phyloP scores from a whole-genome alignment of 345 rosid species.

The Turritis glabra region DNA sequence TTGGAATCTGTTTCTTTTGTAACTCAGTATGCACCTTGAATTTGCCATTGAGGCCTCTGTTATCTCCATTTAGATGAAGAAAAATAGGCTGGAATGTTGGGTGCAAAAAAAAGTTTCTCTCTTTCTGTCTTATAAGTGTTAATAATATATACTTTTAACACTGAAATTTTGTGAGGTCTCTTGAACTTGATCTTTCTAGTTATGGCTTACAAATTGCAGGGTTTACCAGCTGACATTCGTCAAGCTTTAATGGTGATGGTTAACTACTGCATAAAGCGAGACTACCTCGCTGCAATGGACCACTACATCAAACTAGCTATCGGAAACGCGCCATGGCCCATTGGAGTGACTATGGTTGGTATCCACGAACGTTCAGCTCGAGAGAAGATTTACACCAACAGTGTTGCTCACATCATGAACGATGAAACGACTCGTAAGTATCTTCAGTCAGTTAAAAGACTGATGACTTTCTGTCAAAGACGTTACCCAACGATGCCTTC shows the following conservation, averaged over 20 bases:
- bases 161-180: not conserved
- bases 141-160: not conserved
- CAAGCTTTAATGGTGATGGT: slow-evolving; percentile 84
- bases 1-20: not conserved
- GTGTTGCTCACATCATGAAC: slow-evolving; percentile 98
- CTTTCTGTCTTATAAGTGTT: not conserved
- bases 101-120: not conserved
- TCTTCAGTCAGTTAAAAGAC: slow-evolving; percentile 86
- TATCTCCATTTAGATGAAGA: not conserved
- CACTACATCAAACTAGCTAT: slow-evolving; percentile 91
- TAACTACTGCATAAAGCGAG: slow-evolving; percentile 80
- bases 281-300: slow-evolving; percentile 98
- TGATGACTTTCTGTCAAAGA: slow-evolving; percentile 95
- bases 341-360: slow-evolving; percentile 99
- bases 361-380: slow-evolving; percentile 99
- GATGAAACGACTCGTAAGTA: slow-evolving; percentile 98
- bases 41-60: not conserved
- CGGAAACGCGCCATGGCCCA: slow-evolving; percentile 99
- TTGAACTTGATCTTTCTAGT: not conserved
- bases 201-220: slow-evolving; percentile 44
- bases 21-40: slow-evolving; percentile 6
- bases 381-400: slow-evolving; percentile 93
- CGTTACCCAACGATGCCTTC: slow-evolving; percentile 92
- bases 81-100: not conserved
- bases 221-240: slow-evolving; percentile 82